A percentile compares a stretch with the other conserved stretches of the same genome.
Evolutionary conservation across 331 rosid genomes (phyloP).

Genomic region (Spiraea crenata): DNA sequence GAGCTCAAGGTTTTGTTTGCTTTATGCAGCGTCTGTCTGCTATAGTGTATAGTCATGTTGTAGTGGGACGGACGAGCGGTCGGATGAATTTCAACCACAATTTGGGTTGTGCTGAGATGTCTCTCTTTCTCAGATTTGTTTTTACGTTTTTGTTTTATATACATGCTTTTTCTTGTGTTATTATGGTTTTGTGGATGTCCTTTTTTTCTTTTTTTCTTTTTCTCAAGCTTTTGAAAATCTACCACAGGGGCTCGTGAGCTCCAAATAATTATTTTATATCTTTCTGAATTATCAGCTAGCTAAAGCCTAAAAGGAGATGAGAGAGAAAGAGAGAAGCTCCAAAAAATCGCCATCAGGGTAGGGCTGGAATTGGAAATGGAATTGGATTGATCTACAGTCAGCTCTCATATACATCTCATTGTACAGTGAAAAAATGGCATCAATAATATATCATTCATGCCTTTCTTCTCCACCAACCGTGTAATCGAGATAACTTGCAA

Average conservation of each 20-base stretch:
- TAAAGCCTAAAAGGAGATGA: neutral
- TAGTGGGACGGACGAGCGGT: conserved; percentile 26
- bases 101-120: conserved; percentile 23
- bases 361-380: conserved; percentile 31
- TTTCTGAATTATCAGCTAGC: neutral
- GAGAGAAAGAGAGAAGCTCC: conserved; percentile 13
- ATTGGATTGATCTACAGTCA: conserved; percentile 21
- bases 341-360: conserved; percentile 19
- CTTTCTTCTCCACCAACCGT: too few species aligned
- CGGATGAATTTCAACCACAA: conserved; percentile 63
- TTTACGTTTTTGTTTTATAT: conserved; percentile 42
- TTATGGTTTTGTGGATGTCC: conserved; percentile 53
- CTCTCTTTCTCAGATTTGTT: conserved; percentile 38
- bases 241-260: conserved; percentile 18
- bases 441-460: too few species aligned
- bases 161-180: conserved; percentile 4
- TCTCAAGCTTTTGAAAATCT: conserved; percentile 34
- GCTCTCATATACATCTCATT: conserved; percentile 21
- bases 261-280: neutral
- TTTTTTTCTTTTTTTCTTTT: conserved; percentile 62
- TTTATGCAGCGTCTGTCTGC: neutral
- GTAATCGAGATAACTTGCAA: too few species aligned
- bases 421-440: conserved; percentile 29
- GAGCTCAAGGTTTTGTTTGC: conserved; percentile 9
- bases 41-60: too few species aligned